A percentile compares a stretch with the other conserved stretches of the same genome.
Conservation (phyloP, 2,329 filamentous ascomycete genomes). For the Talaromyces sp. region DNA sequence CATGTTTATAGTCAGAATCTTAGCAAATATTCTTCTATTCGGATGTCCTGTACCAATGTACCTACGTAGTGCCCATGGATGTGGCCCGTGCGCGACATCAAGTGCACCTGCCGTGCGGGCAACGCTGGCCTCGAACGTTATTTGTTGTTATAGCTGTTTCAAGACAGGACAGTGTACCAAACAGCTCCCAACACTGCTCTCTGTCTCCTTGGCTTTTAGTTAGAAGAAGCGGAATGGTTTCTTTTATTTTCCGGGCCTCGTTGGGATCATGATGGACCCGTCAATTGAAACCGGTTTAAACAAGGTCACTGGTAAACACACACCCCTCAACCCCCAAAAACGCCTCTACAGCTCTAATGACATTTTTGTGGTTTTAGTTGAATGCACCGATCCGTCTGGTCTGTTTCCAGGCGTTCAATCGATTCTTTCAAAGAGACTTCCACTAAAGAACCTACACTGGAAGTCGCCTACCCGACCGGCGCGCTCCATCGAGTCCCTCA, state of each 20-base stretch:
- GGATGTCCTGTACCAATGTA: neutral
- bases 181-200: neutral
- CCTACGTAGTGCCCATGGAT: neutral
- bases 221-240: conserved; percentile 24
- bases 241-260: conserved; percentile 19
- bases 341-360: conserved; percentile 15
- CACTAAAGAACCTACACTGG: conserved; percentile 91
- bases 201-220: neutral
- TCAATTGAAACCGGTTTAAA: conserved; percentile 55
- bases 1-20: neutral
- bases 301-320: conserved; percentile 62
- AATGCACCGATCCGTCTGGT: conserved; percentile 91
- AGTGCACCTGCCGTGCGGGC: neutral
- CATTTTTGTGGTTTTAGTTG: conserved; percentile 54
- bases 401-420: conserved; percentile 78
- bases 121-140: neutral
- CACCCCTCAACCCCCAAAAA: neutral
- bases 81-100: neutral
- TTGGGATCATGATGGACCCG: conserved; percentile 32
- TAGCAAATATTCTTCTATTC: neutral
- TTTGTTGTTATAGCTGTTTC: neutral
- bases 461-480: conserved; percentile 88
- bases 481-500: conserved; percentile 87
- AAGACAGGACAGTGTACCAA: neutral
- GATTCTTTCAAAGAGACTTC: conserved; percentile 71